Percentiles rank a stretch among this genome's conserved stretches.
These are phyloP conservation scores for Tolypocladium album DNA, from an alignment of 2,329 filamentous ascomycete species.

Conservation along the genomic window DNA sequence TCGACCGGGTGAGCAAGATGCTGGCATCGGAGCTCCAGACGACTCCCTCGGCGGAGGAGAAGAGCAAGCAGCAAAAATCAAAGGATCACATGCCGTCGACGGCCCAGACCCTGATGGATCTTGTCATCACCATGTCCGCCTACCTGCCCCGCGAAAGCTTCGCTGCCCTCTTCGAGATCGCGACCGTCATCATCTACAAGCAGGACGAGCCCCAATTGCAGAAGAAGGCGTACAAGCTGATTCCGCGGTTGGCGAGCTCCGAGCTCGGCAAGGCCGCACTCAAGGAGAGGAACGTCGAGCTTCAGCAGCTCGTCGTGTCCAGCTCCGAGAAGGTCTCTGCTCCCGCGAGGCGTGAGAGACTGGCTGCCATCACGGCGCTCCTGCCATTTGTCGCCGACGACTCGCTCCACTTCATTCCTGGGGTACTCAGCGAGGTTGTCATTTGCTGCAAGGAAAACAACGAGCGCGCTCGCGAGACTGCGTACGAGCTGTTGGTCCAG, in stretches of 20 bases:
- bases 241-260: conserved; percentile 79
- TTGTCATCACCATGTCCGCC: conserved; percentile 90
- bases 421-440: conserved; percentile 85
- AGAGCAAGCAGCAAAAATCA: conserved; percentile 50
- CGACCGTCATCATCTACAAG: conserved; percentile 70
- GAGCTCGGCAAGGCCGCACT: conserved; percentile 68
- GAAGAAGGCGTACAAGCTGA: conserved; percentile 98
- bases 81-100: conserved; percentile 77
- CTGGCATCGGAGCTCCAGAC: conserved; percentile 59
- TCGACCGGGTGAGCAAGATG: conserved; percentile 76
- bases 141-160: conserved; percentile 88
- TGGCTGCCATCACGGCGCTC: conserved; percentile 72
- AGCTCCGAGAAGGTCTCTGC: conserved; percentile 78
- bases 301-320: conserved; percentile 71
- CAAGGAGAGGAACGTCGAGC: conserved; percentile 60
- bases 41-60: conserved; percentile 42
- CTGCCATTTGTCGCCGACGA: conserved; percentile 66
- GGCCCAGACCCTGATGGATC: conserved; percentile 89
- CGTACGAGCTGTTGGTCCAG: conserved; percentile 80
- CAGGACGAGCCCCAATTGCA: conserved; percentile 83
- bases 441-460: conserved; percentile 97
- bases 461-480: conserved; percentile 79
- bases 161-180: conserved; percentile 73
- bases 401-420: conserved; percentile 86
- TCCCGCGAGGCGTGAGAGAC: conserved; percentile 75